Base-by-base conservation (phyloP, 179 eudicot genomes). In the Silene vulgaris region DNA sequence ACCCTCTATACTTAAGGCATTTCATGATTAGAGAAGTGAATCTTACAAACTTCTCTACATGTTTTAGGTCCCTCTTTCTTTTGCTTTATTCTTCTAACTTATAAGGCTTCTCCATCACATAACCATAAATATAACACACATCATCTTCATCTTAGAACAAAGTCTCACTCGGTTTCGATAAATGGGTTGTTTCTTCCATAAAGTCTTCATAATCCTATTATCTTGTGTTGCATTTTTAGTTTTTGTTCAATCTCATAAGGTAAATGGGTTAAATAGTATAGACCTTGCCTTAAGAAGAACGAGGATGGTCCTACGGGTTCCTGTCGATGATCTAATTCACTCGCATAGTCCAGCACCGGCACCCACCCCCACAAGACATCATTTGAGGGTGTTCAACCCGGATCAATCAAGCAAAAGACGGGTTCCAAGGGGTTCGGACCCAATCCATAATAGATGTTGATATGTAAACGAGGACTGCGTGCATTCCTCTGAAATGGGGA, bases 381-480 rank as follows among this genome's bases (percentile, higher is more conserved):
- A 78, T 35, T 74, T 79, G 4, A 40, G 12, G 71, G 76, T 72
- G 52, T 65, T 80, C 57, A 74, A 77, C 57, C 85, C 81, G 0
- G 66, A 77, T 66, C 83, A 77, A 74, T 80, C 76, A 17, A 80
- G 83, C 77, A 83, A 83, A 71, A 72, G 85, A 74, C 63, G 79
- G 52, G 78, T 83, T 63, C 71, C 79, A 30, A 70, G 81, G 29
- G 85, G 81, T 26, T 80, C 81, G n/a, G 81, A 83, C 81, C 85
- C 85, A 0, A 83, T 83, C 26, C 85, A 83, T 45, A 83, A 83
- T 71, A 62, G 82, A 77, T 76, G 83, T 50, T 79, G 74, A 82
- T 50, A 13, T 45, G n/a, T 16, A 40, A 40, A 62, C 72, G 35
- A 73, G 60, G 74, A 45, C 50, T 35, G 1, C 62, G 57, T 35